These are phyloP conservation scores for Lasiodiplodia gonubiensis DNA, from an alignment of 2,329 filamentous ascomycete genomes.

Conservation along the genomic window DNA sequence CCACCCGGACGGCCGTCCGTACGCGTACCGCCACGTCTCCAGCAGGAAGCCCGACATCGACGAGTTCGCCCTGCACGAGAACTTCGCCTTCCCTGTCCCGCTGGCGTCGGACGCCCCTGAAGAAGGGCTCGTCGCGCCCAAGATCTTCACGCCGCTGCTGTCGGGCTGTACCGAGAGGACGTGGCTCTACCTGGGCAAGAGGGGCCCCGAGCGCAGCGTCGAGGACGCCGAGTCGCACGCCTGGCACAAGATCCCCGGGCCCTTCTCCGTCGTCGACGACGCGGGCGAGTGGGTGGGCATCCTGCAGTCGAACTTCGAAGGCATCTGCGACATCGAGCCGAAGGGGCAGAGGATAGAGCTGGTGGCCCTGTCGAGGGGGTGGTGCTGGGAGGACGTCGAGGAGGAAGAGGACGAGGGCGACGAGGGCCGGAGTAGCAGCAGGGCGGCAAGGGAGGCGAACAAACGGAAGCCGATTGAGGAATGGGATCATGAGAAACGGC, in stretches of 20 bases:
- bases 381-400: constrained; percentile 13
- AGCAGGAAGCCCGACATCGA: not conserved
- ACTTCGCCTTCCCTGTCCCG: constrained; percentile 10
- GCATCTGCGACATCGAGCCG: not conserved
- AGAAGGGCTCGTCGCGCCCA: not conserved
- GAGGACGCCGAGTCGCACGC: not conserved
- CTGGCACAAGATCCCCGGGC: constrained; percentile 1
- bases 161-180: constrained; percentile 8
- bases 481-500: constrained; percentile 19
- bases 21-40: constrained; percentile 1
- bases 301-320: constrained; percentile 19
- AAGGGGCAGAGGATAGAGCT: constrained; percentile 6
- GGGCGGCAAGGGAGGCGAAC: not conserved
- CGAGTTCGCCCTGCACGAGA: constrained; percentile 2
- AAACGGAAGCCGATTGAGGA: constrained; percentile 23
- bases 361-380: constrained; percentile 12
- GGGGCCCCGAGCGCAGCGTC: not conserved
- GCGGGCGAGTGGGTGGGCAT: constrained; percentile 1
- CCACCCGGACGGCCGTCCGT: constrained; percentile 10
- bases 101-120: not conserved
- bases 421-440: not conserved
- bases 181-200: constrained; percentile 3
- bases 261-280: constrained; percentile 17
- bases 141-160: constrained; percentile 12
- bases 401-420: not conserved